Conservation (phyloP, 164 flowering plant species). For the Annona squamosa region DNA sequence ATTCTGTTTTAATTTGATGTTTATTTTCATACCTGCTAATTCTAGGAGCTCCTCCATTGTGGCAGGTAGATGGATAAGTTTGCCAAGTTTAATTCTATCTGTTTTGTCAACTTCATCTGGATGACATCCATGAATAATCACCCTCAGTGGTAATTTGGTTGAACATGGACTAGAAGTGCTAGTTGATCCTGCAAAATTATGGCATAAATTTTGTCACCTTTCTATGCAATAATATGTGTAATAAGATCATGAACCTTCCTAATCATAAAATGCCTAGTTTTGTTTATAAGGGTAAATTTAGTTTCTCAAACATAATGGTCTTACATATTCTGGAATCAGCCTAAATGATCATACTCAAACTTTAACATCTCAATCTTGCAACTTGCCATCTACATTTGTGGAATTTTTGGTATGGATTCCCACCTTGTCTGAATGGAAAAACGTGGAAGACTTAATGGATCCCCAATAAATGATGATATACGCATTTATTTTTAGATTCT, state of each 20-base stretch:
- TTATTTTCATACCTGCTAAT: slow-evolving; percentile 53
- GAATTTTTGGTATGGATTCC: no score
- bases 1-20: background rate
- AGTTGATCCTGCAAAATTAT: slow-evolving; percentile 32
- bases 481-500: background rate
- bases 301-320: background rate
- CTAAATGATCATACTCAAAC: background rate
- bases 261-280: background rate
- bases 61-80: slow-evolving; percentile 55
- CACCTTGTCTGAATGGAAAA: no score
- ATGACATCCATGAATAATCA: slow-evolving; percentile 61
- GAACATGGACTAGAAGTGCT: slow-evolving; percentile 18
- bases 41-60: slow-evolving; percentile 44
- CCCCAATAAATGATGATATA: background rate
- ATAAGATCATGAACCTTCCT: background rate
- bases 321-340: background rate
- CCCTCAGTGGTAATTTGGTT: slow-evolving; percentile 31
- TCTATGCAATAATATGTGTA: background rate
- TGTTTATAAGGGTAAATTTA: no score
- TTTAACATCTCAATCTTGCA: no score
- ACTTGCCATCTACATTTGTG: no score
- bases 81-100: slow-evolving; percentile 36
- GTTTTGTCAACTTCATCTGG: slow-evolving; percentile 32
- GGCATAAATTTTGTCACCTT: background rate
- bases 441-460: no score